A percentile compares a stretch with the other conserved stretches of the same genome.
These are phyloP conservation scores for Alternaria hordeiaustralica DNA, from an alignment of 2,329 filamentous ascomycete species.

Conservation along the genomic window DNA sequence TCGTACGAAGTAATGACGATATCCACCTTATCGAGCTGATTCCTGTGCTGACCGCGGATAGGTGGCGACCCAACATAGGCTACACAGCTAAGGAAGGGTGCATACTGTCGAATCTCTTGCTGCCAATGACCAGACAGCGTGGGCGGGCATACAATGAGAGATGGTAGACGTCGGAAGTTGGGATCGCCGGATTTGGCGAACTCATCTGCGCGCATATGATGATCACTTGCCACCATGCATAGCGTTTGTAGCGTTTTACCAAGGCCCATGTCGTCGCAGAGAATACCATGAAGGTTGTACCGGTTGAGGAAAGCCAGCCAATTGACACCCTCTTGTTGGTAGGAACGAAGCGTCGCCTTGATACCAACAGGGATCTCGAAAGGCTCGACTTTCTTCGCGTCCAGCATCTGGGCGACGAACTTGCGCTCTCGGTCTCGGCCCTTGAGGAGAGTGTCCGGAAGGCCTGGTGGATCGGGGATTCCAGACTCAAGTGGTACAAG, in stretches of 20 bases:
- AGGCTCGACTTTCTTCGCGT: constrained; percentile 94
- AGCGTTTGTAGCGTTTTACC: constrained; percentile 97
- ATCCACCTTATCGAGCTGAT: constrained; percentile 77
- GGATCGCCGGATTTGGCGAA: constrained; percentile 80
- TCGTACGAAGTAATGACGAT: constrained; percentile 98
- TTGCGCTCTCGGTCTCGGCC: constrained; percentile 93
- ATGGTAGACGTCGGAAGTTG: constrained; percentile 81
- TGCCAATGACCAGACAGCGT: constrained; percentile 98
- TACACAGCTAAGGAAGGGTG: constrained; percentile 87
- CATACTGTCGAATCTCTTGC: constrained; percentile 94
- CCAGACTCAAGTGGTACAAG: constrained; percentile 95
- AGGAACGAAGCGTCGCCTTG: constrained; percentile 93
- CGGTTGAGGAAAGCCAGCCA: constrained; percentile 98
- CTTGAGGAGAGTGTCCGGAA: constrained; percentile 85
- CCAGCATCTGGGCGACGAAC: constrained; percentile 94
- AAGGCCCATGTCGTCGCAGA: constrained; percentile 99
- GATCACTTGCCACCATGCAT: constrained; percentile 97
- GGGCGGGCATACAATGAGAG: constrained; percentile 93
- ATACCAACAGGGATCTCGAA: constrained; percentile 95
- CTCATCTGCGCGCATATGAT: constrained; percentile 90
- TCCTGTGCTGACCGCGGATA: constrained; percentile 75
- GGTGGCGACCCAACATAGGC: constrained; percentile 89
- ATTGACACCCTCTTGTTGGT: constrained; percentile 98
- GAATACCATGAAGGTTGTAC: constrained; percentile 96
- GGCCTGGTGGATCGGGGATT: constrained; percentile 92